Evolutionary conservation across 805 yeast genomes (phyloP).

Genomic region (Barnettozyma sucrosica): DNA sequence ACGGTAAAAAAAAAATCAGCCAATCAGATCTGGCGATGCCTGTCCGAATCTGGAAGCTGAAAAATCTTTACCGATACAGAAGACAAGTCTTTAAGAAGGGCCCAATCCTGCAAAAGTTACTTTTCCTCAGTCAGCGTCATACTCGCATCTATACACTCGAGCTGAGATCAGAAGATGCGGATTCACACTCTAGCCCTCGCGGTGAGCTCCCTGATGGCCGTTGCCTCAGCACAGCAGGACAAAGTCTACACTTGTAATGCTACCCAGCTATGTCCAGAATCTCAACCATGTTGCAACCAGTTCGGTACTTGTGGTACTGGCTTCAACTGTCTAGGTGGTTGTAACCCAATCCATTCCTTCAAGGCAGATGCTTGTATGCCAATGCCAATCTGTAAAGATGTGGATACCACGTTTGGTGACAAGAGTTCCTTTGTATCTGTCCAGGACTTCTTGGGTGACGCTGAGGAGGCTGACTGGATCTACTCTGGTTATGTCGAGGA

Average conservation of each 20-base stretch:
- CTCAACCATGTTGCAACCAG: slow-evolving; percentile 79
- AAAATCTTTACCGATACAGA: no score
- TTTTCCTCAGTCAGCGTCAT: no score
- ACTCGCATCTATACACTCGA: no score
- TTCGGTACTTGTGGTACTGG: slow-evolving; percentile 81
- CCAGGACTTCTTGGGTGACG: slow-evolving; percentile 53
- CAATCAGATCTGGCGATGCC: not conserved
- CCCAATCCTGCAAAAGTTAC: no score
- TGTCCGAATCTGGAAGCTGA: not conserved
- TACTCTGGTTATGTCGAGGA: slow-evolving; percentile 51
- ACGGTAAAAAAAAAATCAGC: not conserved
- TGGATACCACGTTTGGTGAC: slow-evolving; percentile 37
- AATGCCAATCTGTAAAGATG: slow-evolving; percentile 63
- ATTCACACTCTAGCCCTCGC: not conserved
- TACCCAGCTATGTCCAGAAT: slow-evolving; percentile 61
- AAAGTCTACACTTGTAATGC: slow-evolving; percentile 41
- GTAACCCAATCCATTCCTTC: slow-evolving; percentile 53
- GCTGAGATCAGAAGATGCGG: not conserved
- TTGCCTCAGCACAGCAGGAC: slow-evolving; percentile 1
- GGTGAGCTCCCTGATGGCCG: not conserved
- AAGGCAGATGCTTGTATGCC: slow-evolving; percentile 71
- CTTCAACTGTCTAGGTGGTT: slow-evolving; percentile 74
- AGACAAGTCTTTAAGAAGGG: not conserved
- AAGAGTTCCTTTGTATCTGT: slow-evolving; percentile 24
- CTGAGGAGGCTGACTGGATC: slow-evolving; percentile 61